phyloP scores from a whole-genome alignment of 2,329 filamentous ascomycete species.

The Trichoderma sp. region DNA sequence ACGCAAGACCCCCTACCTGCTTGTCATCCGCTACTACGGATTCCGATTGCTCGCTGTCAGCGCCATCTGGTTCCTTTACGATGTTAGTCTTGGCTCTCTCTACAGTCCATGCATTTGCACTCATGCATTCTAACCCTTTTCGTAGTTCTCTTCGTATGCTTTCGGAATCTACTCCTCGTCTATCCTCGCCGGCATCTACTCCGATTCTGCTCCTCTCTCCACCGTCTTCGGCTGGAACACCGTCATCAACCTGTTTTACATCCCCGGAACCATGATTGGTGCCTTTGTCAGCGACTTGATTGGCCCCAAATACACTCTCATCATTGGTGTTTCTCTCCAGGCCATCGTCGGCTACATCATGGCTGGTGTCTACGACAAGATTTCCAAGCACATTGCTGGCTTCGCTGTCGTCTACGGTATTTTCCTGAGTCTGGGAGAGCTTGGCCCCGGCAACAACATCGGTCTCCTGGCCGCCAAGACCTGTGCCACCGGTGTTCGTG shows the following conservation, averaged over 20 bases:
- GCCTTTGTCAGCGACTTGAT: constrained; percentile 74
- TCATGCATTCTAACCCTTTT: background rate
- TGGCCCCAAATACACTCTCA: constrained; percentile 72
- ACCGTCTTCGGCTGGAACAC: constrained; percentile 85
- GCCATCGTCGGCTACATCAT: constrained; percentile 83
- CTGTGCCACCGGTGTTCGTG: constrained; percentile 81
- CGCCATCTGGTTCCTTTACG: constrained; percentile 81
- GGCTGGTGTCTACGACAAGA: constrained; percentile 70
- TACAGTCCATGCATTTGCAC: fast-evolving
- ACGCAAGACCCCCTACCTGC: constrained; percentile 51
- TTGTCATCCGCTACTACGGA: constrained; percentile 67
- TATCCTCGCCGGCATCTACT: constrained; percentile 66
- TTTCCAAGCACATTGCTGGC: constrained; percentile 52
- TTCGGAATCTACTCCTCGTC: constrained; percentile 82
- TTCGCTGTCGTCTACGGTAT: constrained; percentile 40
- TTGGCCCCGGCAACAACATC: constrained; percentile 90
- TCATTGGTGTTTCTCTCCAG: constrained; percentile 67
- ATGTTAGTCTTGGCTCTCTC: constrained; percentile 43
- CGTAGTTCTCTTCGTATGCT: constrained; percentile 71
- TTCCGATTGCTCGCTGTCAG: constrained; percentile 66
- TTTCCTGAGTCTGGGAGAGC: constrained; percentile 40
- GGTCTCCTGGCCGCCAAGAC: constrained; percentile 84
- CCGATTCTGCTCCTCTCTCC: constrained; percentile 60
- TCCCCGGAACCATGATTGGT: constrained; percentile 76
- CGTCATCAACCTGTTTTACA: constrained; percentile 83